Evolutionary conservation across 2,329 filamentous ascomycete species (phyloP), one percentile per base, ranked within the genome.

Genomic region (Thelonectria rubi): DNA sequence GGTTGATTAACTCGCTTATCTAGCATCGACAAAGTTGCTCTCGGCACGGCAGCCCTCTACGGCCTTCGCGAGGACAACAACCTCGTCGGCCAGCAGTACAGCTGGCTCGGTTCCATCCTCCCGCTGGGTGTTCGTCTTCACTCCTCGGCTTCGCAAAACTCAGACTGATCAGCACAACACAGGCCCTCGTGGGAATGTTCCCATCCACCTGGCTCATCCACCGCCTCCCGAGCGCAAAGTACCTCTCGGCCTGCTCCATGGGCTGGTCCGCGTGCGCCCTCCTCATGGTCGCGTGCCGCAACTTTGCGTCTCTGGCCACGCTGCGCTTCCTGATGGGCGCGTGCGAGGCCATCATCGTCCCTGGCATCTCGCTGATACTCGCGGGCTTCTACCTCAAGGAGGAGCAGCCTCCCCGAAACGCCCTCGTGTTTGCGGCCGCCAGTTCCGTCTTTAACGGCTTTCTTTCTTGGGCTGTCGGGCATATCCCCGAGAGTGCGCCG

Each of bases 81-180:
- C 24, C 56, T 63, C 12, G 15, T 47, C 18, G 60, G 60, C 11
- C 55, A 63, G 21, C 50, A 63, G 24, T 63, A 63, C 46, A 60
- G 56, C 24, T 63, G 60, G 56, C 56, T 60, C 14, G 60, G 60
- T 15, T 54, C 47, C 5, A 60, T 63, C 20, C 32, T 63, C 3
- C 47, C 56, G 10, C n/a, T 63, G 0, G 56, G 60, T 52, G 60
- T n/a, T n/a, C n/a, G n/a, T n/a, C n/a, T n/a, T n/a, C n/a, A n/a
- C n/a, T n/a, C n/a, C n/a, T n/a, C n/a, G n/a, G n/a, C n/a, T n/a
- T n/a, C n/a, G n/a, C n/a, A n/a, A n/a, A n/a, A n/a, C n/a, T n/a
- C n/a, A n/a, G n/a, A n/a, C n/a, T n/a, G n/a, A n/a, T n/a, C n/a
- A n/a, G n/a, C n/a, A n/a, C n/a, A n/a, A n/a, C n/a, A n/a, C n/a